Conservation (phyloP, 768 basidiomycete species). For the Tricholoma sp. region DNA sequence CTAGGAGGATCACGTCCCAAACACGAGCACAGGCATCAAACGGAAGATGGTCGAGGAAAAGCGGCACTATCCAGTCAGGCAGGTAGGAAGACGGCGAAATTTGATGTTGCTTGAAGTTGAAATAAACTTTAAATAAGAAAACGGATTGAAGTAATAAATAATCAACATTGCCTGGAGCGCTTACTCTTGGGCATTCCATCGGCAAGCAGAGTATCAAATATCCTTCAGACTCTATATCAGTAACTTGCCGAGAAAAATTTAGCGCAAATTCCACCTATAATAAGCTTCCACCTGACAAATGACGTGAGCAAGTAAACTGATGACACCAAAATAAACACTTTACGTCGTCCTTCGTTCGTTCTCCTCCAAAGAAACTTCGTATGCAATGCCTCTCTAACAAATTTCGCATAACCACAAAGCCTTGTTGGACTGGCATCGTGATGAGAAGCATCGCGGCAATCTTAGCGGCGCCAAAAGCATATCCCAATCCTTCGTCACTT, state of each 20-base stretch:
- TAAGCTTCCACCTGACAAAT: conserved; percentile 77
- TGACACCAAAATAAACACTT: conserved; percentile 21
- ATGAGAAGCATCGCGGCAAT: conserved; percentile 84
- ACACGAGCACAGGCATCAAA: conserved; percentile 86
- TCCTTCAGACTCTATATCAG: conserved; percentile 38
- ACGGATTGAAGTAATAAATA: not conserved
- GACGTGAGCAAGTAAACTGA: conserved; percentile 11
- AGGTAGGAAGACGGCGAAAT: conserved; percentile 84
- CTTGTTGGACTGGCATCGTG: conserved; percentile 71
- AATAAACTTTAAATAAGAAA: conserved; percentile 56
- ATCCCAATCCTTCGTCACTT: conserved; percentile 77
- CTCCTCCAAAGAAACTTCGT: conserved; percentile 78
- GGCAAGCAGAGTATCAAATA: conserved; percentile 88
- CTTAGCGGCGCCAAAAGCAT: conserved; percentile 61
- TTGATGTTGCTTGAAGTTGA: conserved; percentile 93
- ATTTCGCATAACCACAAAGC: conserved; percentile 81
- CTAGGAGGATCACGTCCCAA: conserved; percentile 84
- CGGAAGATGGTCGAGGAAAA: conserved; percentile 84
- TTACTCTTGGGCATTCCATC: conserved; percentile 92
- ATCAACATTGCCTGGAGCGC: conserved; percentile 13
- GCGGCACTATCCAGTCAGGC: conserved; percentile 72
- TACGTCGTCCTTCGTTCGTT: conserved; percentile 71
- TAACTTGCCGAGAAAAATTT: not conserved
- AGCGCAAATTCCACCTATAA: conserved; percentile 54
- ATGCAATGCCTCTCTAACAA: conserved; percentile 80